These are phyloP conservation scores for Aspergillus fumigatiaffinis DNA, from an alignment of 2,329 filamentous ascomycete genomes.

Conservation along the genomic window DNA sequence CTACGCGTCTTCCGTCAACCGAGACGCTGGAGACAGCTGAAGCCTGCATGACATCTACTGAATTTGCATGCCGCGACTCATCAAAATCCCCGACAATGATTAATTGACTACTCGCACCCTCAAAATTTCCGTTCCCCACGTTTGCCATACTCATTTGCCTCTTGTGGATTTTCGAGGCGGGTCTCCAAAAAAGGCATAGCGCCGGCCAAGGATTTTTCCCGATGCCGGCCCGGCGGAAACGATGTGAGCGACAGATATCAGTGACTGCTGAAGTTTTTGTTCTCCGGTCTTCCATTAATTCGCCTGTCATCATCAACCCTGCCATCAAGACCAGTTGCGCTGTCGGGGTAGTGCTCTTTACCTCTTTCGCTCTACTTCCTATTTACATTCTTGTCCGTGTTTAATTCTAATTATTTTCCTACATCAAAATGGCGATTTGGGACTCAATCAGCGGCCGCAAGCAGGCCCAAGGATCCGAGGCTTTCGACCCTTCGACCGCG, in stretches of 20 bases:
- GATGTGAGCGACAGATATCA: conserved; percentile 24
- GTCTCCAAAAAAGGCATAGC: conserved; percentile 21
- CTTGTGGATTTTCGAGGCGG: conserved; percentile 28
- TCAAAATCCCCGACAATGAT: background rate
- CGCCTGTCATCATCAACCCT: conserved; percentile 12
- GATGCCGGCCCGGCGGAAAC: conserved; percentile 6
- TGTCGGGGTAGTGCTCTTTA: conserved; percentile 1
- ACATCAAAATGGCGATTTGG: conserved; percentile 53
- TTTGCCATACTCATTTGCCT: conserved; percentile 21
- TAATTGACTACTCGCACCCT: background rate
- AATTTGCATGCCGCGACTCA: background rate
- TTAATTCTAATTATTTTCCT: conserved; percentile 20
- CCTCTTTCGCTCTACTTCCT: conserved; percentile 15
- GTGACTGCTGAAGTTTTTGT: conserved; percentile 36
- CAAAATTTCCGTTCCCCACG: conserved; percentile 21
- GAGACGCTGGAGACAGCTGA: conserved; percentile 8
- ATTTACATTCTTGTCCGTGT: conserved; percentile 21
- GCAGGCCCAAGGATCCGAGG: conserved; percentile 50
- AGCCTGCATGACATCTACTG: conserved; percentile 13
- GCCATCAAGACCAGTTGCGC: conserved; percentile 1
- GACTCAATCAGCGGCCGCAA: conserved; percentile 60
- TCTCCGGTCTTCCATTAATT: conserved; percentile 7
- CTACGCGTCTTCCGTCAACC: conserved; percentile 10
- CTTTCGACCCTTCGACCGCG: conserved; percentile 68
- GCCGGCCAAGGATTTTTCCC: conserved; percentile 23